phyloP scores from a whole-genome alignment of 768 basidiomycete species.

The Fomitopsis pulvina region DNA sequence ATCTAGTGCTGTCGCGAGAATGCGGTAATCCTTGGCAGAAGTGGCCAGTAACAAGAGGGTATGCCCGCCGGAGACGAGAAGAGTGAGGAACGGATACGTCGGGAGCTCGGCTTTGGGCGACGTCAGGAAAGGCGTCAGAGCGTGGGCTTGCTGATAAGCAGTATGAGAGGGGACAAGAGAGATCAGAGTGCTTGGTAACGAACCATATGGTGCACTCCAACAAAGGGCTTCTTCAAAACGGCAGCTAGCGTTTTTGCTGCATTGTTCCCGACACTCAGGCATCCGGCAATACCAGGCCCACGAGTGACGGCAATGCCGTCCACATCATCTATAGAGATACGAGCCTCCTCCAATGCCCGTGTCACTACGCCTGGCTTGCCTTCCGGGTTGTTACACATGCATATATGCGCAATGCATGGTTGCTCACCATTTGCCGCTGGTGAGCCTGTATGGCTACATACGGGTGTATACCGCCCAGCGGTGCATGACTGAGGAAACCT shows the following conservation, averaged over 20 bases:
- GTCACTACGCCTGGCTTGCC: slow-evolving; percentile 66
- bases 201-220: slow-evolving; percentile 97
- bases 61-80: slow-evolving; percentile 93
- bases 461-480: slow-evolving; percentile 72
- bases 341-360: slow-evolving; percentile 61
- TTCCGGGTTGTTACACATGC: not conserved
- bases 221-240: slow-evolving; percentile 65
- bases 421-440: slow-evolving; percentile 64
- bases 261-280: slow-evolving; percentile 71
- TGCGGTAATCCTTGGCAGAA: slow-evolving; percentile 49
- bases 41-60: slow-evolving; percentile 77
- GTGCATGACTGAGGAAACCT: slow-evolving; percentile 41
- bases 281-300: slow-evolving; percentile 80
- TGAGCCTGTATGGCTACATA: slow-evolving; percentile 73
- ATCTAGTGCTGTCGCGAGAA: slow-evolving; percentile 71
- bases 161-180: slow-evolving; percentile 7
- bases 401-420: not conserved
- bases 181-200: slow-evolving; percentile 9
- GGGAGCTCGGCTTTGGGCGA: slow-evolving; percentile 35
- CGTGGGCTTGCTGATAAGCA: slow-evolving; percentile 77
- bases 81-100: slow-evolving; percentile 78
- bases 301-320: slow-evolving; percentile 90
- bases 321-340: slow-evolving; percentile 50
- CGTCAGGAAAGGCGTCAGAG: slow-evolving; percentile 74
- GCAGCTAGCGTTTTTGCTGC: slow-evolving; percentile 86